Evolutionary conservation across 306 rosid species (phyloP).

Genomic region (Dryas drummondii): DNA sequence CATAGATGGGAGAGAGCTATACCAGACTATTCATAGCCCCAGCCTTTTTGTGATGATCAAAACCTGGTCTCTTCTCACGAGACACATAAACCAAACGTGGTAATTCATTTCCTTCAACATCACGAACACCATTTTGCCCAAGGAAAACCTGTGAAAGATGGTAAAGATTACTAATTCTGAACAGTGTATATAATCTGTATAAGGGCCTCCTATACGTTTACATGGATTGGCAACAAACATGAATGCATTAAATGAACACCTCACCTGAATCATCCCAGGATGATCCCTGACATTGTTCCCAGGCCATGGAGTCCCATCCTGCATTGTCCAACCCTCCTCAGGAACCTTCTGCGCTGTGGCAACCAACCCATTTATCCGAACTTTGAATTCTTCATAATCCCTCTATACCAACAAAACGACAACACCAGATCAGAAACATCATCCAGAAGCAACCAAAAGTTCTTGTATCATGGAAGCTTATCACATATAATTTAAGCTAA

Average conservation of each 20-base stretch:
- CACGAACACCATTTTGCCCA: conserved; percentile 87
- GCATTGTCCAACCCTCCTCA: conserved; percentile 99
- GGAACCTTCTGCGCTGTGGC: conserved; percentile 88
- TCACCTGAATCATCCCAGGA: conserved; percentile 96
- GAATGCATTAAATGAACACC: conserved; percentile 14
- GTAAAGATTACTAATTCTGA: conserved; percentile 2
- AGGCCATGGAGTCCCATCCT: conserved; percentile 97
- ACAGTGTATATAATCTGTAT: background rate
- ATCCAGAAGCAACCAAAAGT: background rate
- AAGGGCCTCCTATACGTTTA: background rate
- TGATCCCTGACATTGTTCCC: conserved; percentile 91
- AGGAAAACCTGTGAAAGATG: conserved; percentile 69
- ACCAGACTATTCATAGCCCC: conserved; percentile 97
- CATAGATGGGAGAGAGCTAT: conserved; percentile 9
- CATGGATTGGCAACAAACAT: background rate
- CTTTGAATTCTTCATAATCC: conserved; percentile 91
- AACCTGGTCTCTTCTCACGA: conserved; percentile 96
- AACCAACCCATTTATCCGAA: conserved; percentile 74
- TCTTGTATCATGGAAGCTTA: background rate
- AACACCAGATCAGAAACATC: conserved; percentile 22
- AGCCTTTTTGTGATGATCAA: conserved; percentile 89
- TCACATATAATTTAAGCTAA: background rate
- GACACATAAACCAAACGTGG: conserved; percentile 88
- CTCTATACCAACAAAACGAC: conserved; percentile 50
- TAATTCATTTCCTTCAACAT: conserved; percentile 75